phyloP scores from a whole-genome alignment of 176 grass and related monocot genomes.

The Panicum miliaceum region DNA sequence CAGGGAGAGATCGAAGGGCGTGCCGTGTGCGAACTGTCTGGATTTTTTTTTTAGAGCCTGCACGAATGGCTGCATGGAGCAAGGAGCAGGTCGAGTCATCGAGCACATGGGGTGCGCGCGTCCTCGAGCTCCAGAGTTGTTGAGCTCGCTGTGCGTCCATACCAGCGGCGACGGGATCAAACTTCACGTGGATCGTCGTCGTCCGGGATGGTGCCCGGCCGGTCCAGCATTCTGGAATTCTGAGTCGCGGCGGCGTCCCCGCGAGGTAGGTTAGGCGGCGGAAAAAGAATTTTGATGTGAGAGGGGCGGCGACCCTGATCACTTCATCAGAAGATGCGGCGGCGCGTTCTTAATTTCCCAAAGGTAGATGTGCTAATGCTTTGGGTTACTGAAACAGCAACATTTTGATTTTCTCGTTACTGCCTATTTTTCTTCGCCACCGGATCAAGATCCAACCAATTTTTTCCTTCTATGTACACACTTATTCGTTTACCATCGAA shows the following conservation, averaged over 20 bases:
- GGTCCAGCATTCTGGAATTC: neutral
- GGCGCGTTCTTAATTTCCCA: too few relatives aligned
- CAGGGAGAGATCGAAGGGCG: too few relatives aligned
- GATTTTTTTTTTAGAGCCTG: neutral
- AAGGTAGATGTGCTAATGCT: too few relatives aligned
- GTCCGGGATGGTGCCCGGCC: neutral
- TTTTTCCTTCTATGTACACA: too few relatives aligned
- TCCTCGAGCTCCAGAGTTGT: constrained; percentile 1
- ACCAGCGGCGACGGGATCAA: constrained; percentile 17
- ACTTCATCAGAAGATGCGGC: too few relatives aligned
- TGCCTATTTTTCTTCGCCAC: too few relatives aligned
- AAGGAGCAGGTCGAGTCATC: neutral
- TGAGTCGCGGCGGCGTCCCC: neutral
- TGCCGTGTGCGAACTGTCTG: neutral
- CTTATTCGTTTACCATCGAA: too few relatives aligned
- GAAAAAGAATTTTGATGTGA: neutral
- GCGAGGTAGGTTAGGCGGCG: neutral
- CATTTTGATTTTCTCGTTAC: too few relatives aligned
- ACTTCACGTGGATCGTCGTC: neutral
- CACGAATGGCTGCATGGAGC: constrained; percentile 1
- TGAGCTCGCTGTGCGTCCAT: constrained; percentile 15
- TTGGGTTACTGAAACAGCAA: too few relatives aligned
- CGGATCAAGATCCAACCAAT: too few relatives aligned
- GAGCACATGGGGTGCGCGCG: neutral
- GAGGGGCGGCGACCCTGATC: too few relatives aligned